These are phyloP conservation scores for Ogataea kodamae DNA, from an alignment of 805 yeast genomes.

Conservation along the genomic window DNA sequence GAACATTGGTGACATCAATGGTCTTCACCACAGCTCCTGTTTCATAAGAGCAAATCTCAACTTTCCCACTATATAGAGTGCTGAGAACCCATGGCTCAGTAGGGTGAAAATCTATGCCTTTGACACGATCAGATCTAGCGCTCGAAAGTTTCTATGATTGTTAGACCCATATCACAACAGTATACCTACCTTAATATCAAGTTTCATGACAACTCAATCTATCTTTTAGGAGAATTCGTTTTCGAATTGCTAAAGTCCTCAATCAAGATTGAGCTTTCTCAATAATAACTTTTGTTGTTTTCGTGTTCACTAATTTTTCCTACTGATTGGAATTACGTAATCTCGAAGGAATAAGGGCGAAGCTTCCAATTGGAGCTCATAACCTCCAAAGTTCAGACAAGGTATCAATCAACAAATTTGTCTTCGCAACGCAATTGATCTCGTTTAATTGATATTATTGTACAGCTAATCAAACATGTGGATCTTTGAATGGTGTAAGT, in stretches of 20 bases:
- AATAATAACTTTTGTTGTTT: constrained; percentile 9
- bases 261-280: neutral
- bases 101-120: constrained; percentile 97
- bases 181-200: constrained; percentile 44
- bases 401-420: constrained; percentile 2
- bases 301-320: constrained; percentile 15
- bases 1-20: constrained; percentile 92
- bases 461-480: constrained; percentile 24
- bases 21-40: constrained; percentile 80
- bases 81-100: constrained; percentile 95
- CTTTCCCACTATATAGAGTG: constrained; percentile 84
- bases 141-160: constrained; percentile 67
- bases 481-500: constrained; percentile 40
- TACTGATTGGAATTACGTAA: constrained; percentile 4
- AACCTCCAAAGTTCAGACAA: constrained; percentile 5
- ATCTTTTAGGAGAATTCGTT: neutral
- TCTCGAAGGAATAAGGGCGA: neutral
- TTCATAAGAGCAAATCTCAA: constrained; percentile 93
- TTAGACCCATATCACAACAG: neutral
- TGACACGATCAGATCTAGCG: constrained; percentile 92
- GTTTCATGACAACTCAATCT: constrained; percentile 37
- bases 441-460: neutral
- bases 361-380: constrained; percentile 3
- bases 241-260: neutral
- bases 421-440: constrained; percentile 1